Percentiles rank a stretch among this genome's conserved stretches.
These are phyloP conservation scores for Russula earlei DNA, from an alignment of 768 basidiomycete genomes.

Conservation along the genomic window DNA sequence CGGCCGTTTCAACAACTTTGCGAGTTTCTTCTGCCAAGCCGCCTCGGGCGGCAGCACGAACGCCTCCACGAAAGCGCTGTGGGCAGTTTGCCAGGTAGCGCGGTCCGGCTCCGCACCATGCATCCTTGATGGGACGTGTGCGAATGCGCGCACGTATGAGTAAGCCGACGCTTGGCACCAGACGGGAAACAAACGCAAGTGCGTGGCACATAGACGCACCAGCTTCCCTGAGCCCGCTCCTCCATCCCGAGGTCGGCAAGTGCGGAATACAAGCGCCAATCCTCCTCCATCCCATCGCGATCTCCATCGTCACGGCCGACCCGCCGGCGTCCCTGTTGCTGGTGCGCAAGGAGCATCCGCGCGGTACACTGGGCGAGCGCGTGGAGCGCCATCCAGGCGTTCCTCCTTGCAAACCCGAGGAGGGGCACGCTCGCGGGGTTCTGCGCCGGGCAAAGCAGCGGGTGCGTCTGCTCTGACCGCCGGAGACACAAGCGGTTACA, in stretches of 20 bases:
- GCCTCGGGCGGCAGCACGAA: slow-evolving; percentile 50
- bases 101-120: slow-evolving; percentile 47
- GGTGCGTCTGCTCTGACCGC: slow-evolving; percentile 55
- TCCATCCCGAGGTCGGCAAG: slow-evolving; percentile 74
- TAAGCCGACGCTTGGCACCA: slow-evolving; percentile 9
- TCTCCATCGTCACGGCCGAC: slow-evolving; percentile 12
- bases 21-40: slow-evolving; percentile 48
- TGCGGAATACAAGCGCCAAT: slow-evolving; percentile 47
- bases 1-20: slow-evolving; percentile 42
- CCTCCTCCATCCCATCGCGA: slow-evolving; percentile 32
- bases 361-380: slow-evolving; percentile 62
- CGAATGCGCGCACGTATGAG: neutral
- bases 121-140: slow-evolving; percentile 21
- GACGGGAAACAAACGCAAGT: no score
- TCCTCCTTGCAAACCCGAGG: slow-evolving; percentile 47
- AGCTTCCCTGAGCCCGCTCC: slow-evolving; percentile 41
- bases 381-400: slow-evolving; percentile 67
- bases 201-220: slow-evolving; percentile 26
- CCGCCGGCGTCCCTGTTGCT: slow-evolving; percentile 25
- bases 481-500: slow-evolving; percentile 72
- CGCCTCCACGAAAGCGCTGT: slow-evolving; percentile 46
- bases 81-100: slow-evolving; percentile 57
- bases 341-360: slow-evolving; percentile 45
- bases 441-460: slow-evolving; percentile 62
- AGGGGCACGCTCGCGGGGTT: slow-evolving; percentile 62